A percentile compares a stretch with the other conserved stretches of the same genome.
phyloP scores from a whole-genome alignment of 495 filamentous ascomycete genomes.

The Aspergillus kassunensis region DNA sequence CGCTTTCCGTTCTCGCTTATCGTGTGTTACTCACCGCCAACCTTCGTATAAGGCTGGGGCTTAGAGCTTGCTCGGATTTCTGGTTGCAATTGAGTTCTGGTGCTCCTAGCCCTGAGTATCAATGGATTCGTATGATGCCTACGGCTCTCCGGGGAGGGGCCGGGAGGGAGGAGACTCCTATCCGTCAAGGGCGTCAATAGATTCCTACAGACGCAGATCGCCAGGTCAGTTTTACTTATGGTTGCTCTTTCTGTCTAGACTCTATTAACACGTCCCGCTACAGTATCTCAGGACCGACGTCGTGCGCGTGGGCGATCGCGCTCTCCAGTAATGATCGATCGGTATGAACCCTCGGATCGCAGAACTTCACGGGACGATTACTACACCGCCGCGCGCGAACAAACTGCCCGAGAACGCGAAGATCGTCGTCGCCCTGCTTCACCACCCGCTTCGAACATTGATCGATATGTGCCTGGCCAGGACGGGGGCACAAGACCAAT shows the following conservation, averaged over 20 bases:
- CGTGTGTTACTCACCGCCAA: not conserved
- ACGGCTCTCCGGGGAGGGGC: slow-evolving; percentile 36
- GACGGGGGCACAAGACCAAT: slow-evolving; percentile 55
- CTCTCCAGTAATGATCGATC: slow-evolving; percentile 66
- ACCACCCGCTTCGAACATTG: slow-evolving; percentile 69
- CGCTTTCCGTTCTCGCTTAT: not conserved
- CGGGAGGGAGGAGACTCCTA: slow-evolving; percentile 38
- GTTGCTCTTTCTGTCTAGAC: slow-evolving; percentile 1
- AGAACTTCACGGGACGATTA: slow-evolving; percentile 48
- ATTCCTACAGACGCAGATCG: slow-evolving; percentile 48
- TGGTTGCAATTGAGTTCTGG: not conserved
- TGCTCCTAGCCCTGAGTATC: not conserved
- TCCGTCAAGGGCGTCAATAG: slow-evolving; percentile 25
- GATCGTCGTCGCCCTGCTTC: slow-evolving; percentile 63
- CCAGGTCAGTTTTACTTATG: slow-evolving; percentile 41
- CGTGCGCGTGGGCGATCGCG: slow-evolving; percentile 59
- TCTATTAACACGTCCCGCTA: not conserved
- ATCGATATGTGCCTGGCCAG: slow-evolving; percentile 93
- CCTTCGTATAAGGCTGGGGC: not conserved
- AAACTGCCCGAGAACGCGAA: slow-evolving; percentile 61
- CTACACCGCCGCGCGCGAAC: slow-evolving; percentile 58
- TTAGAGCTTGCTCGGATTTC: not conserved
- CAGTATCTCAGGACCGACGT: slow-evolving; percentile 48
- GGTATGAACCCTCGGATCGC: slow-evolving; percentile 63
- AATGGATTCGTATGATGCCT: slow-evolving; percentile 46